Conservation (phyloP, 768 basidiomycete genomes). For the Macrolepiota fuliginosa region DNA sequence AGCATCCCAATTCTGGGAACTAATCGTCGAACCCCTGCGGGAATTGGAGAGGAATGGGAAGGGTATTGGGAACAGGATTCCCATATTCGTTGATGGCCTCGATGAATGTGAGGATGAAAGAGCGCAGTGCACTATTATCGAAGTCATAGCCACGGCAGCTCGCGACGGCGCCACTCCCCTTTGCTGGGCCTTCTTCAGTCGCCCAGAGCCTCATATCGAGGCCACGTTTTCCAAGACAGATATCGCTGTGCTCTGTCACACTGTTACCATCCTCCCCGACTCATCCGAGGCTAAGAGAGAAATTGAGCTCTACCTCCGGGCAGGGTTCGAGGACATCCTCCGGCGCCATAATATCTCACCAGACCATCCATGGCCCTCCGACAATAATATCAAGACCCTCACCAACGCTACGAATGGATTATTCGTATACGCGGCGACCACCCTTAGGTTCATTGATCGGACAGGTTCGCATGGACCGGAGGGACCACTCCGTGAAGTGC, state of each 20-base stretch:
- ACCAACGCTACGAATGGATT: constrained; percentile 20
- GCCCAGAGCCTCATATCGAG: constrained; percentile 2
- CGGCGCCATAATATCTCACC: neutral
- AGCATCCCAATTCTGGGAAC: neutral
- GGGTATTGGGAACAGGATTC: neutral
- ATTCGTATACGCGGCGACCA: constrained; percentile 26
- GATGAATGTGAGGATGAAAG: neutral
- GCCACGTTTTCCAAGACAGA: neutral
- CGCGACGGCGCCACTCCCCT: neutral
- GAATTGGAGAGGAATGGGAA: neutral
- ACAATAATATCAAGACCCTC: constrained; percentile 5
- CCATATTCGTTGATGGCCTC: neutral
- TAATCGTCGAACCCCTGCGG: neutral
- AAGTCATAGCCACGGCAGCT: neutral
- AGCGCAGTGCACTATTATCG: neutral
- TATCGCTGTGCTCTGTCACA: neutral
- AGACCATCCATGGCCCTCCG: constrained; percentile 13
- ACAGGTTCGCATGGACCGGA: constrained; percentile 6
- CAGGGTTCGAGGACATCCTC: constrained; percentile 2
- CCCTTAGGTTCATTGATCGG: constrained; percentile 22
- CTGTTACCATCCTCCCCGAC: neutral
- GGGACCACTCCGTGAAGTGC: neutral
- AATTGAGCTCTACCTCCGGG: constrained; percentile 9
- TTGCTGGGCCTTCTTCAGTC: constrained; percentile 5
- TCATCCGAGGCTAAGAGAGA: neutral